These are phyloP conservation scores for Stephanodiscus minutulus DNA, from an alignment of 108 stramenopile genomes.

Conservation along the genomic window DNA sequence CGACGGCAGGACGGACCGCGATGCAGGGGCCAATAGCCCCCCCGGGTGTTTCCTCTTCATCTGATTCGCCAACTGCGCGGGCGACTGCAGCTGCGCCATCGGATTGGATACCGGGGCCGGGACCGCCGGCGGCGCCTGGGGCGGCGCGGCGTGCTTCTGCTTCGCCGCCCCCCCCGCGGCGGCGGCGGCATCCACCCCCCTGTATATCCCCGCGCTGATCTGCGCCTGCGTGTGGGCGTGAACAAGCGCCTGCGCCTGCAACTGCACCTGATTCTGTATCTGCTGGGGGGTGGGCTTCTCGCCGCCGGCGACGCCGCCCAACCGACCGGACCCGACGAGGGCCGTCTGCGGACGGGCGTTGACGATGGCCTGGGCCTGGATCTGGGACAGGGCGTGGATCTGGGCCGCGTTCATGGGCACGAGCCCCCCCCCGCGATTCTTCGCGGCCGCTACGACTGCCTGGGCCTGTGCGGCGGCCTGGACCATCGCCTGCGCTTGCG, in stretches of 20 bases:
- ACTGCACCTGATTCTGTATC: constrained; percentile 81
- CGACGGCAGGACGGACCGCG: neutral
- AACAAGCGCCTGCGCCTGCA: constrained; percentile 76
- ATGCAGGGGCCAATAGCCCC: too few relatives aligned
- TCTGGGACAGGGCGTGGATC: constrained; percentile 72
- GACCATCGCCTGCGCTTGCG: constrained; percentile 89
- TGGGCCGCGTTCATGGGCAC: constrained; percentile 65
- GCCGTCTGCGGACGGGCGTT: constrained; percentile 72
- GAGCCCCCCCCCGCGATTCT: constrained; percentile 74
- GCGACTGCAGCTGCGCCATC: neutral
- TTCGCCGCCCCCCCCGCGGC: constrained; percentile 23
- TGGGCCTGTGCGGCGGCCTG: constrained; percentile 89
- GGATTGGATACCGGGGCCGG: neutral
- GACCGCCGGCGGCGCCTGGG: constrained; percentile 5
- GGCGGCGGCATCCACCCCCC: constrained; percentile 51
- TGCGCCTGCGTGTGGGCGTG: constrained; percentile 88
- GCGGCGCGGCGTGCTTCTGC: constrained; percentile 13
- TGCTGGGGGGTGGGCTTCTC: constrained; percentile 66
- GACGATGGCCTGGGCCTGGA: constrained; percentile 88
- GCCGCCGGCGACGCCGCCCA: constrained; percentile 26
- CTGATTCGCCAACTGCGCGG: neutral
- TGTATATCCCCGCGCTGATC: constrained; percentile 80
- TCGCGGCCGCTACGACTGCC: constrained; percentile 88
- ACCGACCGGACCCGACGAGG: constrained; percentile 53
- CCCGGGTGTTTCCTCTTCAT: neutral